Base-by-base conservation (phyloP, 2,329 filamentous ascomycete genomes). In the Penicillium sclerotigenum region DNA sequence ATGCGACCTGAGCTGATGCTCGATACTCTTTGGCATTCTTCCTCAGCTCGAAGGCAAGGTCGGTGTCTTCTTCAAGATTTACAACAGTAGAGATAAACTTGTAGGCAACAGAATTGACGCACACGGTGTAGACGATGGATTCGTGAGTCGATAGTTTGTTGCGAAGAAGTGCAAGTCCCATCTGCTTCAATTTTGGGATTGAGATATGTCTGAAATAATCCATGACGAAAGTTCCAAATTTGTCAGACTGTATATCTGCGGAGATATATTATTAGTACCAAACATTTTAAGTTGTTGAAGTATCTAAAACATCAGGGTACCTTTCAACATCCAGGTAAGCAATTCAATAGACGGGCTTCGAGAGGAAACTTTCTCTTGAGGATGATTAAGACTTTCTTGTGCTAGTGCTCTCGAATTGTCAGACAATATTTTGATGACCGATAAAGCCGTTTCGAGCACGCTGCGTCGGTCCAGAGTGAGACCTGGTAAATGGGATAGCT, bases 311-410 rank as follows among this genome's bases (percentile, higher is more conserved):
- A 11, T 38, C 24, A 20, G 8, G 10, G 9, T 57, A 65, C 63
- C 63, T 53, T 63, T 63, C 38, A 65, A 33, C 62, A 65, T 65
- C 63, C 63, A 65, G 4, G 46, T 37, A 10, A 65, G 41, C 11
- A 65, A 57, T 42, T 65, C 63, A 26, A 52, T 10, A 14, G 60
- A 60, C 13, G 59, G 51, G 1, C 54, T 47, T 42, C 52, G 52
- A 47, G 36, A 29, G 53, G 43, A 8, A 55, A 41, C 43, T 47
- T 51, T 52, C 31, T 26, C 34, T 31, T 26, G 20, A 20, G 5
- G 29, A 31, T 24, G 22, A 5, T 16, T 16, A 18, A 29, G 11
- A 13, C 16, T 38, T 13, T 20, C 26, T 43, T 56, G 18, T 33
- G 31, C 31, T 5, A 26, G 8, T 22, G 31, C 22, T 11, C 24